phyloP scores from a whole-genome alignment of 345 rosid genomes.

The Reutealis trisperma region DNA sequence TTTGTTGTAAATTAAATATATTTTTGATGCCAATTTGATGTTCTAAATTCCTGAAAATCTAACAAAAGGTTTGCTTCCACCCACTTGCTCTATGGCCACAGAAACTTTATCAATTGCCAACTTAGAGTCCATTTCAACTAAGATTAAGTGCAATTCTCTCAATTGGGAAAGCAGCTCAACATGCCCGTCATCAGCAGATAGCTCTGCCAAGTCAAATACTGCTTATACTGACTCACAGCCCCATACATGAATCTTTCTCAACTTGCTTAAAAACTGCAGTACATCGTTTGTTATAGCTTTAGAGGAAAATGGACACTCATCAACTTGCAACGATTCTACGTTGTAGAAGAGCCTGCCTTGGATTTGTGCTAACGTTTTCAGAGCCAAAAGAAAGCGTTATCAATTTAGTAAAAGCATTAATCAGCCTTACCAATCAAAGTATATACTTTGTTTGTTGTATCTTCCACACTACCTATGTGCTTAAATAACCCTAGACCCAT shows the following conservation, averaged over 20 bases:
- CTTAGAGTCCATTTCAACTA: too few species aligned
- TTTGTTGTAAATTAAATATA: too few species aligned
- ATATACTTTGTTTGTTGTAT: background rate
- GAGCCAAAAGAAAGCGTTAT: too few species aligned
- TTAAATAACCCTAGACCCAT: background rate
- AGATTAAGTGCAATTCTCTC: background rate
- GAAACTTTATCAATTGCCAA: too few species aligned
- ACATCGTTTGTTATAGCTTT: constrained; percentile 7
- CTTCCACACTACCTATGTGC: background rate
- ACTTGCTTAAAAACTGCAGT: background rate
- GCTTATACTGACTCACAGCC: background rate
- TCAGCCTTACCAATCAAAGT: background rate
- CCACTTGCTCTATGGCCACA: too few species aligned
- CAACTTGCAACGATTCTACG: background rate
- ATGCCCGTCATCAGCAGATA: background rate
- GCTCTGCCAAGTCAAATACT: constrained; percentile 2
- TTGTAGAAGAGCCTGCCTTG: too few species aligned
- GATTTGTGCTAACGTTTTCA: too few species aligned
- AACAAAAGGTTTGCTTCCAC: too few species aligned
- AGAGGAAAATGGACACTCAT: background rate
- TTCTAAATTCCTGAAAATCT: too few species aligned
- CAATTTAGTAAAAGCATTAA: background rate
- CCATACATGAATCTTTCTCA: background rate
- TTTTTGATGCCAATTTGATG: too few species aligned
- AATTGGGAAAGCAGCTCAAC: background rate